These are phyloP conservation scores for Nemania sp. DNA, from an alignment of 2,329 filamentous ascomycete species.

Conservation along the genomic window DNA sequence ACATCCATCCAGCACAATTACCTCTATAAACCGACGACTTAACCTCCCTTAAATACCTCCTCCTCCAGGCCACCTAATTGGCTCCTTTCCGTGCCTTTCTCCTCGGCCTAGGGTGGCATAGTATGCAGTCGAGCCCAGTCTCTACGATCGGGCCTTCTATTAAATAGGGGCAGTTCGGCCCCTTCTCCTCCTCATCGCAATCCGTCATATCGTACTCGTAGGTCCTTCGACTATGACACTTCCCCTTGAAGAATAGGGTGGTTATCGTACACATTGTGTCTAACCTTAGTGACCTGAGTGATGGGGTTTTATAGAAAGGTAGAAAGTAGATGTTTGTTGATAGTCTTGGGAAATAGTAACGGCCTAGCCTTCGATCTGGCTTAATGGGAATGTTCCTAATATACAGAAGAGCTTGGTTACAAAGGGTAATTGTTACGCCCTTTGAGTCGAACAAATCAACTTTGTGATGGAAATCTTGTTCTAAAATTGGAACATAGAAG, in stretches of 20 bases:
- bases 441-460: not conserved
- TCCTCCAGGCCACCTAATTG: not conserved
- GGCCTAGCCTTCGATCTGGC: not conserved
- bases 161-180: conserved; percentile 10
- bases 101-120: conserved; percentile 24
- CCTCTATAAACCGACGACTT: not conserved
- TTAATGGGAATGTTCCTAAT: not conserved
- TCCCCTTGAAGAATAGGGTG: conserved; percentile 27
- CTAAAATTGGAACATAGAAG: not conserved
- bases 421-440: too few species aligned
- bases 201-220: conserved; percentile 23
- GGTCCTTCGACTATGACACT: conserved; percentile 27
- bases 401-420: not conserved
- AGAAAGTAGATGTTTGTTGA: not conserved
- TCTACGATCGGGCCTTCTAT: conserved; percentile 15
- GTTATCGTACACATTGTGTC: conserved; percentile 25
- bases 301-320: not conserved
- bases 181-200: conserved; percentile 13
- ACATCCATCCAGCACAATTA: not conserved
- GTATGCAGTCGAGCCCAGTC: conserved; percentile 22
- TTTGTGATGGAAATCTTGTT: not conserved
- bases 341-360: not conserved
- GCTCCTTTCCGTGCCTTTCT: not conserved
- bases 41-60: not conserved
- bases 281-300: too few species aligned